Evolutionary conservation across 1,139 yeast genomes (phyloP).

Genomic region (Maudiozyma humilis): DNA sequence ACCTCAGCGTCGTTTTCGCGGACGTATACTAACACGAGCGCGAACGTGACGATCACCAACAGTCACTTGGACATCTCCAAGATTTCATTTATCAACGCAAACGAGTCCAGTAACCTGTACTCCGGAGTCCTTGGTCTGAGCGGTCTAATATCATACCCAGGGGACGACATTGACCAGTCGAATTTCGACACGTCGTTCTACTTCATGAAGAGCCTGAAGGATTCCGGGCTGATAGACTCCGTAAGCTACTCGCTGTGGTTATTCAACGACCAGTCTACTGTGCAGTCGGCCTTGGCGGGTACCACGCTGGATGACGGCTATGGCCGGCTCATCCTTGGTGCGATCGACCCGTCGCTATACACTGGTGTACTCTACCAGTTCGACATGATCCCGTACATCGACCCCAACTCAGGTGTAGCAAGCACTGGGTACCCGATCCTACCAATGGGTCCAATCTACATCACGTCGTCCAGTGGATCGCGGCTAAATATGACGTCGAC

Average conservation of each 20-base stretch:
- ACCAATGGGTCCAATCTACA: conserved; percentile 46
- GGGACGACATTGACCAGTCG: conserved; percentile 12
- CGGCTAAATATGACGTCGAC: conserved; percentile 33
- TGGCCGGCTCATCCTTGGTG: conserved; percentile 51
- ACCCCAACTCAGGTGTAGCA: conserved; percentile 26
- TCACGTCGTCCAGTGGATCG: conserved; percentile 38
- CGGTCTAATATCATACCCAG: conserved; percentile 24
- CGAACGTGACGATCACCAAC: conserved; percentile 2
- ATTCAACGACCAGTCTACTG: conserved; percentile 22
- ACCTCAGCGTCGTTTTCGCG: background rate
- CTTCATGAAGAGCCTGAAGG: conserved; percentile 36
- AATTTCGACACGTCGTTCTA: conserved; percentile 34
- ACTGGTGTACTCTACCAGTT: conserved; percentile 42
- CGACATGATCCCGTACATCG: conserved; percentile 40
- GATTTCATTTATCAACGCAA: conserved; percentile 32
- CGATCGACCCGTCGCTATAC: conserved; percentile 42
- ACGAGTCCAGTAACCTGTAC: conserved; percentile 36
- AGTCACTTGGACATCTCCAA: conserved; percentile 14
- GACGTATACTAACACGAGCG: background rate
- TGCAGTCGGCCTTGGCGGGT: background rate
- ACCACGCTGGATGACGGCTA: background rate
- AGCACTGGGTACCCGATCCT: conserved; percentile 45
- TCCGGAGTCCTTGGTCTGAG: conserved; percentile 55
- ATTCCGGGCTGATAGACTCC: conserved; percentile 35
- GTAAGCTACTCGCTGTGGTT: conserved; percentile 53